Evolutionary conservation across 2,329 filamentous ascomycete species (phyloP), one percentile per base, ranked within the genome.

Genomic region (Calonectria crousiana): DNA sequence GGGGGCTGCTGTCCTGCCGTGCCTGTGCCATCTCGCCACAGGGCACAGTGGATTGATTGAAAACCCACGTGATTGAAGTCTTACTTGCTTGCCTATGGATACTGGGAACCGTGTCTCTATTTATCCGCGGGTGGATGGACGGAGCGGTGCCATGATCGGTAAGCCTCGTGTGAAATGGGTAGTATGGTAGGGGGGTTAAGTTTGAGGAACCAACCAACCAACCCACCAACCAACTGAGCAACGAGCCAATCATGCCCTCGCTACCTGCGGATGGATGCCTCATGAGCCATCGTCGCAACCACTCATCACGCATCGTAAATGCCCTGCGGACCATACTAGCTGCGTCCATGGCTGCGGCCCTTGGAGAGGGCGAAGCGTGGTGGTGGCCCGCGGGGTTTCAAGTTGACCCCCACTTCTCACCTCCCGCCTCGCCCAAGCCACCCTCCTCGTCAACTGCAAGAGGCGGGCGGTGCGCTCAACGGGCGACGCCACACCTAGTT

Each of bases 401-500:
- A 28, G 13, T 14, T 36, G 41, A 18, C 26, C 51, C 56, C n/a
- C 56, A 60, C 52, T 58, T 38, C 1, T 11, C n/a, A 23, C 20
- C 9, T 47, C 41, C 41, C 20, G 20, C 52, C 18, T 56, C 52
- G 52, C 18, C 52, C 32, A 60, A 62, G 56, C 34, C 56, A 41
- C 56, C 36, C 34, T 36, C 56, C 34, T 38, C 23, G 9, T 26
- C 56, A 41, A 30, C 26, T 41, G 20, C 20, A 23, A 28, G 32
- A 36, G 32, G 32, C 32, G 34, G 26, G 56, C 56, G 30, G 30
- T 32, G 41, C 28, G 10, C 44, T 30, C 26, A 65, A 65, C 60
- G 60, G 56, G 38, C 41, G 60, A 64, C 36, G 60, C 60, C 60
- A 65, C 60, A 65, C 41, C 60, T 20, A 65, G 60, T 65, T 65